Percentiles rank a stretch among this genome's conserved stretches.
Conservation (phyloP, 495 filamentous ascomycete species). For the Neurospora sp. region DNA sequence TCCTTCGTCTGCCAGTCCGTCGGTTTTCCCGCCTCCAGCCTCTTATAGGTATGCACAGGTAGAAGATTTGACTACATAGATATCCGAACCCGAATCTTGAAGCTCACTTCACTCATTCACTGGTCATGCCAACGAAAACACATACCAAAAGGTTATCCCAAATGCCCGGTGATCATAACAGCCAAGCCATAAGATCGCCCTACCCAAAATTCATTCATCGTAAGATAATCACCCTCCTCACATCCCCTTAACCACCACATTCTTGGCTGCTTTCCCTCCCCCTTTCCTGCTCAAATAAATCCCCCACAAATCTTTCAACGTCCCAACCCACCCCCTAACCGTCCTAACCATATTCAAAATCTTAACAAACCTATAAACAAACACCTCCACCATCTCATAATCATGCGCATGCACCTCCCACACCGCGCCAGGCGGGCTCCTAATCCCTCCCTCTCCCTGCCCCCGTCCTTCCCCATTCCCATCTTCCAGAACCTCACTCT, state of each 20-base stretch:
- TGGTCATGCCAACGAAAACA: too few relatives aligned
- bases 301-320: slow-evolving; percentile 33
- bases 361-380: slow-evolving; percentile 34
- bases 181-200: too few relatives aligned
- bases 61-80: too few relatives aligned
- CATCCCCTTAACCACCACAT: neutral
- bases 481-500: neutral
- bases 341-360: slow-evolving; percentile 37
- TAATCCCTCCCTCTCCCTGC: neutral
- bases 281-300: slow-evolving; percentile 5
- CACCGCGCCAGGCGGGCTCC: slow-evolving; percentile 9
- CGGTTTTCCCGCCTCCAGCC: too few relatives aligned
- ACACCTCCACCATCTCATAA: slow-evolving; percentile 44
- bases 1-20: too few relatives aligned
- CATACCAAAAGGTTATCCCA: too few relatives aligned
- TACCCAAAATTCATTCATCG: neutral
- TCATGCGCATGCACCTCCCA: slow-evolving; percentile 53
- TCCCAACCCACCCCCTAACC: slow-evolving; percentile 41
- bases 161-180: too few relatives aligned
- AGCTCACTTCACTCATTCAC: too few relatives aligned
- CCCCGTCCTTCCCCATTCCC: slow-evolving; percentile 1
- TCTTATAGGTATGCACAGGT: too few relatives aligned
- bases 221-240: neutral
- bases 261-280: neutral
- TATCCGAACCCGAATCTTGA: too few relatives aligned